Conservation (phyloP, 441 rosid species). For the Corymbia citriodora region DNA sequence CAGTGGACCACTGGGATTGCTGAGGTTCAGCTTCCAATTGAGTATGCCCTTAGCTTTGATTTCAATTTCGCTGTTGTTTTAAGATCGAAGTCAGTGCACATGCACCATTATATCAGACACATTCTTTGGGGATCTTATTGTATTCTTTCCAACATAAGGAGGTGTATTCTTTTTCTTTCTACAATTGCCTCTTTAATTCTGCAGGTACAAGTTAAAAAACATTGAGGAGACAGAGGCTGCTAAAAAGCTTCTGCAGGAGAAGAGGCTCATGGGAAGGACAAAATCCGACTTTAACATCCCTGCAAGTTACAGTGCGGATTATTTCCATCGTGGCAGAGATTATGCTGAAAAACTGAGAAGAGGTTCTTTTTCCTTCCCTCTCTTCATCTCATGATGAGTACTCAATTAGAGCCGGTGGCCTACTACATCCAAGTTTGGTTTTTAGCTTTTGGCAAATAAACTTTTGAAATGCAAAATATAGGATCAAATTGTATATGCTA, state of each 20-base stretch:
- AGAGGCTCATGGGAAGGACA: constrained; percentile 63
- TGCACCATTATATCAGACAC: not conserved
- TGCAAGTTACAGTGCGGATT: constrained; percentile 93
- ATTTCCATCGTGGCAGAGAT: constrained; percentile 87
- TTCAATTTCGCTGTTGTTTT: not conserved
- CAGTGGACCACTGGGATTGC: constrained; percentile 99
- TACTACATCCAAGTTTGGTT: not conserved
- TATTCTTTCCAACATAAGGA: not conserved
- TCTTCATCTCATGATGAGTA: not conserved
- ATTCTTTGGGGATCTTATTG: not conserved
- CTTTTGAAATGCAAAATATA: not conserved
- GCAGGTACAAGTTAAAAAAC: constrained; percentile 83
- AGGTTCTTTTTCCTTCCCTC: constrained; percentile 33
- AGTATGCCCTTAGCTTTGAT: constrained; percentile 30
- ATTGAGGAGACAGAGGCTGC: constrained; percentile 99
- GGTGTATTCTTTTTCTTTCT: not conserved
- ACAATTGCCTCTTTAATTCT: not conserved
- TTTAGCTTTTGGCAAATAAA: not conserved
- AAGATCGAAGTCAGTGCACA: not conserved
- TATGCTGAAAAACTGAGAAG: constrained; percentile 91
- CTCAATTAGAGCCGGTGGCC: not conserved
- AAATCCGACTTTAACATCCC: constrained; percentile 77
- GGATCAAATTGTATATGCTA: not conserved
- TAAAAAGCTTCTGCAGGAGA: constrained; percentile 91
- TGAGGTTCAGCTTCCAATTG: constrained; percentile 91